A percentile compares a stretch with the other conserved stretches of the same genome.
Conservation (phyloP, 208 protist genomes). For the Blastocrithidia nonstop region DNA sequence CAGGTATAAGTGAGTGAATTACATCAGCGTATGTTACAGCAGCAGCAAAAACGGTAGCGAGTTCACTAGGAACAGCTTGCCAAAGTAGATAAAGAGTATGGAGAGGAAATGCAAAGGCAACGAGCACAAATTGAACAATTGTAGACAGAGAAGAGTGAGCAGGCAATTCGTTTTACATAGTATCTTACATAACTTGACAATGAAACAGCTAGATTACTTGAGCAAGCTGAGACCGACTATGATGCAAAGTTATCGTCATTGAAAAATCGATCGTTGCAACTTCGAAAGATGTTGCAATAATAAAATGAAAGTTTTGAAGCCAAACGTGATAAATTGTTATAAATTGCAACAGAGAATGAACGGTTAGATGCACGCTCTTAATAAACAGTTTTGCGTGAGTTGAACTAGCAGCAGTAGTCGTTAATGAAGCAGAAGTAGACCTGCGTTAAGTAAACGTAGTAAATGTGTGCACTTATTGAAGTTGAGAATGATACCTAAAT, state of each 20-base stretch:
- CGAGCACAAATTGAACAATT: slow-evolving; percentile 51
- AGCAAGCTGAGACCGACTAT: slow-evolving; percentile 82
- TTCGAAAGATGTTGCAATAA: slow-evolving; percentile 48
- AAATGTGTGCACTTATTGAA: slow-evolving; percentile 83
- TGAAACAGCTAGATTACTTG: slow-evolving; percentile 33
- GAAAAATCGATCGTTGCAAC: slow-evolving; percentile 52
- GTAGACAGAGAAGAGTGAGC: slow-evolving; percentile 78
- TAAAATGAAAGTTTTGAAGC: no score
- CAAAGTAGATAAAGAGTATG: slow-evolving; percentile 77
- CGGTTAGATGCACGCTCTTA: no score
- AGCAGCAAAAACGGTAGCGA: slow-evolving; percentile 88
- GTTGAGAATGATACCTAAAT: slow-evolving; percentile 93
- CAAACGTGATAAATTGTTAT: no score
- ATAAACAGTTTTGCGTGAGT: slow-evolving; percentile 19
- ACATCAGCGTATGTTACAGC: slow-evolving; percentile 87
- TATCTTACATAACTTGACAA: slow-evolving; percentile 79
- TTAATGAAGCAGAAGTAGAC: slow-evolving; percentile 44
- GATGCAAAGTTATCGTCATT: slow-evolving; percentile 82
- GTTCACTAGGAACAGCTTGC: slow-evolving; percentile 86
- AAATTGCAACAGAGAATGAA: no score
- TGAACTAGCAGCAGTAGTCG: slow-evolving; percentile 49
- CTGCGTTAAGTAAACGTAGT: slow-evolving; percentile 67
- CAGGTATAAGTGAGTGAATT: slow-evolving; percentile 83
- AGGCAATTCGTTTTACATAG: slow-evolving; percentile 91
- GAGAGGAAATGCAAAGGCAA: slow-evolving; percentile 51